Percentiles rank a stretch among this genome's conserved stretches.
phyloP scores from a whole-genome alignment of 75 land plant species.

The Selaginella tamariscina region DNA sequence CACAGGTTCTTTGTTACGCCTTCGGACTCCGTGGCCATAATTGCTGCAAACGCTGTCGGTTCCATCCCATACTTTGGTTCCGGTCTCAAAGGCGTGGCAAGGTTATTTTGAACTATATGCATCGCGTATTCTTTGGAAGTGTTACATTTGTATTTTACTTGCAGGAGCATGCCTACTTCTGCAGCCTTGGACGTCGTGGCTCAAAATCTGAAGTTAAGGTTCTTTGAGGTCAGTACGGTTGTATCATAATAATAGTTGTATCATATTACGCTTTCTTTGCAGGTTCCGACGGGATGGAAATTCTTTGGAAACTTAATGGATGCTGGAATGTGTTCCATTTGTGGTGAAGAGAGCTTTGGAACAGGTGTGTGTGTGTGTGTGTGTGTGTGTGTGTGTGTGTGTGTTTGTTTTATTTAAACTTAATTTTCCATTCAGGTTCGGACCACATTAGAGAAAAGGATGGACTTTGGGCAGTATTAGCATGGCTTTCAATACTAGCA shows the following conservation, averaged over 20 bases:
- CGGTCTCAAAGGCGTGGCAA: constrained; percentile 97
- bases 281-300: constrained; percentile 99
- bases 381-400: constrained; percentile 1
- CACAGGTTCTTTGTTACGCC: constrained; percentile 97
- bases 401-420: background rate
- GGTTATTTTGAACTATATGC: constrained; percentile 29
- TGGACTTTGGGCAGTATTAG: constrained; percentile 99
- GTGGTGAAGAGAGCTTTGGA: constrained; percentile 99
- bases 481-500: constrained; percentile 97
- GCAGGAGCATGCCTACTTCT: constrained; percentile 98
- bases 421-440: constrained; percentile 44
- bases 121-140: background rate
- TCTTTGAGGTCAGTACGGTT: constrained; percentile 65
- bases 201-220: constrained; percentile 48
- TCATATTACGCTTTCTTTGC: background rate
- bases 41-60: constrained; percentile 97
- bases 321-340: constrained; percentile 84
- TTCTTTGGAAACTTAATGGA: constrained; percentile 98
- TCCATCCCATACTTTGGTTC: constrained; percentile 83
- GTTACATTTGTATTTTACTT: background rate
- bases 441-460: constrained; percentile 99
- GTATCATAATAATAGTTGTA: background rate
- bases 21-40: constrained; percentile 98
- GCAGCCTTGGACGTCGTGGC: constrained; percentile 99
- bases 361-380: constrained; percentile 40